Evolutionary conservation across 768 basidiomycete species (phyloP).

Genomic region (Agrocybe praecox): DNA sequence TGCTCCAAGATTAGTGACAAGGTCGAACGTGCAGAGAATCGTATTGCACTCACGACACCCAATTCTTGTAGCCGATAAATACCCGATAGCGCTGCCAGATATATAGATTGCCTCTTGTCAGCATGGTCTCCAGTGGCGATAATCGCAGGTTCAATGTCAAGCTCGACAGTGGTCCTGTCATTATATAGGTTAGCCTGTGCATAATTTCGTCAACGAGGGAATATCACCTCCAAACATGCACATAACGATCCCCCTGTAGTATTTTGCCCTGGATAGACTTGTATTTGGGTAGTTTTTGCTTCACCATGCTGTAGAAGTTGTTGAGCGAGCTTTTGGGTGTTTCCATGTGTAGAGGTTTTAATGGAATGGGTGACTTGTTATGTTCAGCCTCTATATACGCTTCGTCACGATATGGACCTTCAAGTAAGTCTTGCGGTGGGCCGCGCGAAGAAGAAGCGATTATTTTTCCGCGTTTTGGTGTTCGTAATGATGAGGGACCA

Average conservation of each 20-base stretch:
- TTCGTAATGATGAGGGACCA: conserved; percentile 3
- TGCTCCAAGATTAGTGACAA: neutral
- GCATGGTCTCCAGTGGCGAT: conserved; percentile 64
- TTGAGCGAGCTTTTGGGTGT: conserved; percentile 42
- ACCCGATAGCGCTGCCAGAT: conserved; percentile 76
- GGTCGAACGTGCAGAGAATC: neutral
- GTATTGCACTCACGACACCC: conserved; percentile 58
- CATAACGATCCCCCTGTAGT: conserved; percentile 19
- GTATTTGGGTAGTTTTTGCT: conserved; percentile 32
- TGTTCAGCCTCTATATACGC: conserved; percentile 33
- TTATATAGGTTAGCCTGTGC: neutral
- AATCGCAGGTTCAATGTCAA: conserved; percentile 42
- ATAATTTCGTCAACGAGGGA: neutral
- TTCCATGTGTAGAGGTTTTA: conserved; percentile 33
- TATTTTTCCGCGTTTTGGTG: conserved; percentile 11
- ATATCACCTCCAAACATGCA: conserved; percentile 48
- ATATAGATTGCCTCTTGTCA: conserved; percentile 65
- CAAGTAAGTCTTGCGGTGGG: conserved; percentile 19
- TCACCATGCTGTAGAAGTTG: conserved; percentile 35
- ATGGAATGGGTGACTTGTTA: conserved; percentile 28
- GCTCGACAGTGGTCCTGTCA: conserved; percentile 41
- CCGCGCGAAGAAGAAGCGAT: neutral
- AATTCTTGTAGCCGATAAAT: conserved; percentile 66
- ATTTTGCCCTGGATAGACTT: conserved; percentile 30
- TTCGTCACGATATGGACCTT: conserved; percentile 36